A percentile compares a stretch with the other conserved stretches of the same genome.
These are phyloP conservation scores for Canavalia gladiata DNA, from an alignment of 306 rosid genomes.

Conservation along the genomic window DNA sequence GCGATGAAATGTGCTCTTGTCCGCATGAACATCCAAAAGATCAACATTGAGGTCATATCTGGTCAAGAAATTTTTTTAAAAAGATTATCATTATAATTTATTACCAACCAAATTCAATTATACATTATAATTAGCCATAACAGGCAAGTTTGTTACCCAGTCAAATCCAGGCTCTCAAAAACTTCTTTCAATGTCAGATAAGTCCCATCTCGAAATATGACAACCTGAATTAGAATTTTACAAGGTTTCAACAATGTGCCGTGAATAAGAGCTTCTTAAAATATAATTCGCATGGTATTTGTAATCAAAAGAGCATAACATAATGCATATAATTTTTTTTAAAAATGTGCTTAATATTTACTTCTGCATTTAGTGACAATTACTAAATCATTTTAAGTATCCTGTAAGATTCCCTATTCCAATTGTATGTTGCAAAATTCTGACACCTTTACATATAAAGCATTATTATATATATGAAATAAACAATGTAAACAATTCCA, in stretches of 20 bases:
- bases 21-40: slow-evolving; percentile 99
- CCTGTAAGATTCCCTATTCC: neutral
- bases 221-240: slow-evolving; percentile 70
- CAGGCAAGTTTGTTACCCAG: slow-evolving; percentile 69
- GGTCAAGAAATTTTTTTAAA: slow-evolving; percentile 47
- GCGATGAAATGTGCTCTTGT: slow-evolving; percentile 99
- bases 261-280: slow-evolving; percentile 19
- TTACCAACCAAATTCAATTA: slow-evolving; percentile 29
- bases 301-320: slow-evolving; percentile 3
- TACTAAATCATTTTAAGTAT: slow-evolving; percentile 26
- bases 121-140: slow-evolving; percentile 20
- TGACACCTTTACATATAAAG: too few species aligned
- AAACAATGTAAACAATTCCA: neutral
- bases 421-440: neutral
- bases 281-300: slow-evolving; percentile 1
- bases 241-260: slow-evolving; percentile 31
- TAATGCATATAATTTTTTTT: neutral
- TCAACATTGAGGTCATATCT: slow-evolving; percentile 98
- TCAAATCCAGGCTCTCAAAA: slow-evolving; percentile 95
- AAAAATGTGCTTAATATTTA: neutral
- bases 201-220: slow-evolving; percentile 99
- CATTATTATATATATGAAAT: too few species aligned
- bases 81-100: slow-evolving; percentile 40
- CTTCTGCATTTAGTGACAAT: slow-evolving; percentile 15
- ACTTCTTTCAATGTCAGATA: slow-evolving; percentile 98